A percentile compares a stretch with the other conserved stretches of the same genome.
Conservation (phyloP, 2,329 filamentous ascomycete species). For the Trichoderma sp. region DNA sequence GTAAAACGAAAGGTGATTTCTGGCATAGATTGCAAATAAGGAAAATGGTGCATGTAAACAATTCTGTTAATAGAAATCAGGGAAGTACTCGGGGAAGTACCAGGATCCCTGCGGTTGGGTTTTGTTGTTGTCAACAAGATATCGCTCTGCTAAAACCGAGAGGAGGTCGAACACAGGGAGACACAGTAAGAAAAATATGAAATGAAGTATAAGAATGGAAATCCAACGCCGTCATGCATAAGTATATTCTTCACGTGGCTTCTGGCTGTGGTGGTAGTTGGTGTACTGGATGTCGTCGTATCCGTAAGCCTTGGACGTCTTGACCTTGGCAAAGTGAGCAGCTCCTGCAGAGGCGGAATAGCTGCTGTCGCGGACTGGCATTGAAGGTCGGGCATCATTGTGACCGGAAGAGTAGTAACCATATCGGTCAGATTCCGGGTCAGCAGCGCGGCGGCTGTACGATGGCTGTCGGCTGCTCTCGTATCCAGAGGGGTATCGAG, state of each 20-base stretch:
- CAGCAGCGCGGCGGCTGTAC: slow-evolving; percentile 31
- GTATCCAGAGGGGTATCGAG: slow-evolving; percentile 34
- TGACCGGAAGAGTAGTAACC: slow-evolving; percentile 29
- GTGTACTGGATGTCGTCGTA: slow-evolving; percentile 35
- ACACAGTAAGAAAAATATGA: slow-evolving; percentile 17
- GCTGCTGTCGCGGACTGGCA: slow-evolving; percentile 32
- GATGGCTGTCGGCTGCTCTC: slow-evolving; percentile 31
- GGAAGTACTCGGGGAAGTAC: background rate
- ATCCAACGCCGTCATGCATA: slow-evolving; percentile 26
- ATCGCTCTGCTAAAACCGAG: background rate
- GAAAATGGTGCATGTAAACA: slow-evolving; percentile 22
- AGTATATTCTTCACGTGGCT: slow-evolving; percentile 27
- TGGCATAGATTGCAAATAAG: slow-evolving; percentile 19
- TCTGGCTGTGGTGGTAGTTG: slow-evolving; percentile 23
- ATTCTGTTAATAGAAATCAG: slow-evolving; percentile 25
- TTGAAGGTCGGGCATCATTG: slow-evolving; percentile 31
- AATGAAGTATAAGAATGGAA: slow-evolving; percentile 15
- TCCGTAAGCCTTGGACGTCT: slow-evolving; percentile 34
- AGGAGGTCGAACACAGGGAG: background rate
- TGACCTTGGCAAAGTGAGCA: slow-evolving; percentile 34
- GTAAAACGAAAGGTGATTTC: slow-evolving; percentile 14
- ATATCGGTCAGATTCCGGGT: slow-evolving; percentile 26
- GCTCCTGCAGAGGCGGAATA: slow-evolving; percentile 30
- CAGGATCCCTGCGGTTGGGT: background rate
- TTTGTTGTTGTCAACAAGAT: slow-evolving; percentile 6